Percentiles rank a stretch among this genome's conserved stretches.
These are phyloP conservation scores for Trichoderma asperelloides DNA, from an alignment of 495 filamentous ascomycete species.

Conservation along the genomic window DNA sequence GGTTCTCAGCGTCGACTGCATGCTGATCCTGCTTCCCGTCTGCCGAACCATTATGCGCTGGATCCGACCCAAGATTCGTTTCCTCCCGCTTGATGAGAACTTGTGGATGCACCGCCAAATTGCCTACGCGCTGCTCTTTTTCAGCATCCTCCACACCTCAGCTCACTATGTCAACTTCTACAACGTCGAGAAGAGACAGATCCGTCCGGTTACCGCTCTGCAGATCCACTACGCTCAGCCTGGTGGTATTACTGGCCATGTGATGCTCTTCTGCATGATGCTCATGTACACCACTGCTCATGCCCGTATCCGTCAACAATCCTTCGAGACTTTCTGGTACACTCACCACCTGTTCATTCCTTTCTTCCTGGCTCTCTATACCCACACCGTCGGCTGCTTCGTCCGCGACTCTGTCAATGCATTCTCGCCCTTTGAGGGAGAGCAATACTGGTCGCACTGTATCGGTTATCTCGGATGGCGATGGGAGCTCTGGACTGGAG, in stretches of 20 bases:
- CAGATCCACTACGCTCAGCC: slow-evolving; percentile 87
- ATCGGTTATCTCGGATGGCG: slow-evolving; percentile 95
- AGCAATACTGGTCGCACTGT: slow-evolving; percentile 83
- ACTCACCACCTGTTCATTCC: slow-evolving; percentile 96
- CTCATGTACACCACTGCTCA: slow-evolving; percentile 97
- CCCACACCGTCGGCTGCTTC: slow-evolving; percentile 93
- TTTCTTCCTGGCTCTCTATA: slow-evolving; percentile 88
- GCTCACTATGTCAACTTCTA: slow-evolving; percentile 98
- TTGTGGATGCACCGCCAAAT: slow-evolving; percentile 96
- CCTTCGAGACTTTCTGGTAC: slow-evolving; percentile 98
- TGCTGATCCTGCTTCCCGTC: slow-evolving; percentile 86
- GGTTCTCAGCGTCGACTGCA: slow-evolving; percentile 69
- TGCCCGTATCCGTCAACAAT: slow-evolving; percentile 87
- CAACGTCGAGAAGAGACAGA: slow-evolving; percentile 81
- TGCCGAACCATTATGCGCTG: slow-evolving; percentile 81
- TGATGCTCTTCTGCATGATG: slow-evolving; percentile 98
- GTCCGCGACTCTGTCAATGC: slow-evolving; percentile 65
- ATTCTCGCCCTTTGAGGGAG: slow-evolving; percentile 75
- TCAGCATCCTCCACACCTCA: slow-evolving; percentile 64
- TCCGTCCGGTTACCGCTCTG: slow-evolving; percentile 73
- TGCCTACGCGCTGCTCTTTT: slow-evolving; percentile 80
- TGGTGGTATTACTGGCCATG: slow-evolving; percentile 89
- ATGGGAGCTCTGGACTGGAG: slow-evolving; percentile 88
- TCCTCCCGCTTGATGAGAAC: slow-evolving; percentile 86
- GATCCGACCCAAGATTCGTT: slow-evolving; percentile 78